Percentiles rank a stretch among this genome's conserved stretches.
Conservation (phyloP, 2,329 filamentous ascomycete genomes). For the Penicillium glabrum region DNA sequence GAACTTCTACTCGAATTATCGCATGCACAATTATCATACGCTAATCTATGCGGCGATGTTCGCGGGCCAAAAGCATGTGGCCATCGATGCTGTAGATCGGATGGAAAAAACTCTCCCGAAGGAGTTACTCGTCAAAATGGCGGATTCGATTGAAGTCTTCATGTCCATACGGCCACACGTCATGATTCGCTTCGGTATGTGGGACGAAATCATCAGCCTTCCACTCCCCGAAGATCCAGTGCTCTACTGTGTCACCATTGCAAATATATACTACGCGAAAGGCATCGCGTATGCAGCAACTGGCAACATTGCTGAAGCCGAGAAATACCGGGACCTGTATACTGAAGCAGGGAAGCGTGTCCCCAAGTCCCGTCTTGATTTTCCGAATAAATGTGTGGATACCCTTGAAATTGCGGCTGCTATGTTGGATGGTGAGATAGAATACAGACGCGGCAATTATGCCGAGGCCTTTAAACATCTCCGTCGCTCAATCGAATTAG, state of each 20-base stretch:
- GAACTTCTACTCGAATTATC: slow-evolving; percentile 77
- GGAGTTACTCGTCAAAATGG: slow-evolving; percentile 70
- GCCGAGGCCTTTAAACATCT: slow-evolving; percentile 61
- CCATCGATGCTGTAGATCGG: slow-evolving; percentile 59
- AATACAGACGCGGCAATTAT: slow-evolving; percentile 64
- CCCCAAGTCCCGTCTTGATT: slow-evolving; percentile 61
- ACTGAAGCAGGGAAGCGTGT: slow-evolving; percentile 53
- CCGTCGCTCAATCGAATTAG: slow-evolving; percentile 56
- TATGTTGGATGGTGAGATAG: slow-evolving; percentile 73
- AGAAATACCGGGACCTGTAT: slow-evolving; percentile 54
- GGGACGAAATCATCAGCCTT: slow-evolving; percentile 64
- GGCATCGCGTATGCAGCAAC: slow-evolving; percentile 65
- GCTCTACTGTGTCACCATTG: slow-evolving; percentile 69
- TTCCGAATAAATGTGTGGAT: slow-evolving; percentile 65
- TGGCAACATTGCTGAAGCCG: slow-evolving; percentile 56
- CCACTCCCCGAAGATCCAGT: slow-evolving; percentile 56
- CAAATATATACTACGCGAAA: slow-evolving; percentile 67
- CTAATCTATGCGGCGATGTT: slow-evolving; percentile 78
- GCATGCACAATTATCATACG: slow-evolving; percentile 73
- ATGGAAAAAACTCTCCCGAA: slow-evolving; percentile 66
- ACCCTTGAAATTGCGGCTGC: slow-evolving; percentile 61
- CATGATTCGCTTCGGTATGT: slow-evolving; percentile 70
- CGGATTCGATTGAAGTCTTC: slow-evolving; percentile 75
- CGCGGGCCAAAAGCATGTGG: slow-evolving; percentile 62
- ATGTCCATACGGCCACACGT: slow-evolving; percentile 67